Evolutionary conservation across 1,284 basidiomycete genomes (phyloP), one percentile per base, ranked within the genome.

Genomic region (Tilletia horrida): DNA sequence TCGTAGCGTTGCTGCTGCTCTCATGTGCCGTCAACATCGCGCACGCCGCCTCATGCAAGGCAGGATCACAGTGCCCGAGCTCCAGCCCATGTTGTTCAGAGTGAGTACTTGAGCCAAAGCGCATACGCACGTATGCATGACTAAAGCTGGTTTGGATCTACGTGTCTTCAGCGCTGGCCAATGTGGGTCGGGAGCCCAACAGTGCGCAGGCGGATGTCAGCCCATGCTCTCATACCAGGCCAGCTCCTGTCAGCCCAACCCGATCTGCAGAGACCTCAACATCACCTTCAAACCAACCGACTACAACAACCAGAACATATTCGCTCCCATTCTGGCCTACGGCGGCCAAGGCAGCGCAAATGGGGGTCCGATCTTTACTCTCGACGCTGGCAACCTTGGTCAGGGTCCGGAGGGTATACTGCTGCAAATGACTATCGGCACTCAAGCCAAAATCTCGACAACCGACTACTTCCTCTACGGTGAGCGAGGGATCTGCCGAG

Each of bases 381-480:
- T 81, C 27, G 78, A 81, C 61, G 63, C 70, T 23, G 79, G 79
- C 42, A 69, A 66, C 21, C 68, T 79, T 0, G 78, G 75, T 6
- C 43, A 66, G 21, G 79, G 79, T 25, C 65, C 66, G 14, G 74
- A 81, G 35, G 78, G 79, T 18, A 77, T 81, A 1, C 65, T 80
- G 7, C 63, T 81, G 2, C 62, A 77, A 52, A 67, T 78, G 61
- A 75, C 70, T n/a, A 68, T 66, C 2, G 68, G 65, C 3, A 68
- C 68, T 21, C 71, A 73, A 43, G 72, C 73, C 66, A 76, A 74
- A 57, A 64, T 81, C 23, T 76, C 78, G 3, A 79, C 77, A 6
- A 75, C 78, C 4, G 69, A 69, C 31, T 81, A 80, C 66, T 65
- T 80, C 44, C 68, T 80, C 61, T 81, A 79, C 35, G 79, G 79